Conservation (phyloP, 2,329 filamentous ascomycete species). For the Kalmusia sp. region DNA sequence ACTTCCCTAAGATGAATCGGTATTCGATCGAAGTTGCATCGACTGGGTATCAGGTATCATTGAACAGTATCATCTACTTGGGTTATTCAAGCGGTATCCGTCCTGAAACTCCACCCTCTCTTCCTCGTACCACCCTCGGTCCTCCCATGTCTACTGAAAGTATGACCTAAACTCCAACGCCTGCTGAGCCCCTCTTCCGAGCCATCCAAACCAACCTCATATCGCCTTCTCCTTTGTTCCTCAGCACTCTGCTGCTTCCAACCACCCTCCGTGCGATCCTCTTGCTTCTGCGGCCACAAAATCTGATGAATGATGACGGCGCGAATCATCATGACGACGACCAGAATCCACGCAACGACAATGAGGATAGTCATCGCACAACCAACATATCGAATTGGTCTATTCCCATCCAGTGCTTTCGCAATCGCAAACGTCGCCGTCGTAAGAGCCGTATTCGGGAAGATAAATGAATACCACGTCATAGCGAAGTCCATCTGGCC, state of each 20-base stretch:
- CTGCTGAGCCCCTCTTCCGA: conserved; percentile 26
- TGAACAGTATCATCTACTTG: not conserved
- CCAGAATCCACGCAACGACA: conserved; percentile 71
- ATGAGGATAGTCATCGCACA: conserved; percentile 72
- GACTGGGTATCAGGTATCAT: too few relatives aligned
- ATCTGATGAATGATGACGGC: conserved; percentile 72
- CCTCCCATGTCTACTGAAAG: conserved; percentile 27
- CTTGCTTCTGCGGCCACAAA: conserved; percentile 78
- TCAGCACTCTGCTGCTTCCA: conserved; percentile 51
- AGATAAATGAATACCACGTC: conserved; percentile 86
- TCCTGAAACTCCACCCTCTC: conserved; percentile 24
- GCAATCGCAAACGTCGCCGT: conserved; percentile 77
- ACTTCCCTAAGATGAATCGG: too few relatives aligned
- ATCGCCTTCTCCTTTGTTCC: conserved; percentile 31
- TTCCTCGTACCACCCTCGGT: conserved; percentile 14
- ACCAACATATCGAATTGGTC: conserved; percentile 69
- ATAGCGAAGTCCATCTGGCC: conserved; percentile 77
- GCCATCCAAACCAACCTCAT: conserved; percentile 21
- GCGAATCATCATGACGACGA: conserved; percentile 73
- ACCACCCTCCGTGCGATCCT: conserved; percentile 68
- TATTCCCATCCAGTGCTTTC: conserved; percentile 54
- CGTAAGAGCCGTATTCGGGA: conserved; percentile 77
- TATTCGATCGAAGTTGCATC: too few relatives aligned
- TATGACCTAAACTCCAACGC: conserved; percentile 28
- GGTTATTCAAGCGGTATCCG: not conserved